Evolutionary conservation across 495 filamentous ascomycete species (phyloP).

Genomic region (Haplographium delicatum): DNA sequence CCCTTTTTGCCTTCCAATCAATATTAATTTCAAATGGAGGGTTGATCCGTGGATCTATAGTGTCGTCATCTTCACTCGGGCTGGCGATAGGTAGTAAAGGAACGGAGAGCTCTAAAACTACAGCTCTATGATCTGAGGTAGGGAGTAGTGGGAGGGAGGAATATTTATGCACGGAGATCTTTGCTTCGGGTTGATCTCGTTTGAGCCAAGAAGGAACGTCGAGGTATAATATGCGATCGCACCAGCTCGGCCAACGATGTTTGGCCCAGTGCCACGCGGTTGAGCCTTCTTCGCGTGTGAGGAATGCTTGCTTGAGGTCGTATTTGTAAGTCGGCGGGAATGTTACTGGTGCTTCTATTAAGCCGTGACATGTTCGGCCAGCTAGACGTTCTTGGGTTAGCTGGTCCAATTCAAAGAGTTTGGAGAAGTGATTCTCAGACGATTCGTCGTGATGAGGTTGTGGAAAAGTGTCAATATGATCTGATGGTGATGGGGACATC

Average conservation of each 20-base stretch:
- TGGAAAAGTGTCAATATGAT: constrained; percentile 48
- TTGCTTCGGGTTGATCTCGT: constrained; percentile 21
- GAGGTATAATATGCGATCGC: constrained; percentile 81
- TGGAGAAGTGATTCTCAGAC: constrained; percentile 47
- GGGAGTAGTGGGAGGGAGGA: constrained; percentile 66
- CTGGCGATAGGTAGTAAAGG: constrained; percentile 38
- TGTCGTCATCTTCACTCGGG: constrained; percentile 21
- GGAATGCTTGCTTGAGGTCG: constrained; percentile 36
- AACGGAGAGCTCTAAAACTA: constrained; percentile 60
- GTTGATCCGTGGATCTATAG: constrained; percentile 21
- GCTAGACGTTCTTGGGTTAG: constrained; percentile 61
- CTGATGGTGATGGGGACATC: constrained; percentile 46
- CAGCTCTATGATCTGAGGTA: constrained; percentile 81
- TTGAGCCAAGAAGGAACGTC: constrained; percentile 49
- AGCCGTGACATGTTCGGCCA: constrained; percentile 64
- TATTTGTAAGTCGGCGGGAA: constrained; percentile 97
- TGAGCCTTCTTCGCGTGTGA: constrained; percentile 33
- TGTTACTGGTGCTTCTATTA: constrained; percentile 64
- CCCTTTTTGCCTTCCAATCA: constrained; percentile 23
- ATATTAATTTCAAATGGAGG: constrained; percentile 25
- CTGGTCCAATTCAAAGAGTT: constrained; percentile 72
- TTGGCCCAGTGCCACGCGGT: constrained; percentile 65
- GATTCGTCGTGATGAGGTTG: constrained; percentile 47
- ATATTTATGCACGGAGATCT: constrained; percentile 55
- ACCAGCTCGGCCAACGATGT: constrained; percentile 90